phyloP scores from a whole-genome alignment of 2,329 filamentous ascomycete species.

The Sporothrix protearum region DNA sequence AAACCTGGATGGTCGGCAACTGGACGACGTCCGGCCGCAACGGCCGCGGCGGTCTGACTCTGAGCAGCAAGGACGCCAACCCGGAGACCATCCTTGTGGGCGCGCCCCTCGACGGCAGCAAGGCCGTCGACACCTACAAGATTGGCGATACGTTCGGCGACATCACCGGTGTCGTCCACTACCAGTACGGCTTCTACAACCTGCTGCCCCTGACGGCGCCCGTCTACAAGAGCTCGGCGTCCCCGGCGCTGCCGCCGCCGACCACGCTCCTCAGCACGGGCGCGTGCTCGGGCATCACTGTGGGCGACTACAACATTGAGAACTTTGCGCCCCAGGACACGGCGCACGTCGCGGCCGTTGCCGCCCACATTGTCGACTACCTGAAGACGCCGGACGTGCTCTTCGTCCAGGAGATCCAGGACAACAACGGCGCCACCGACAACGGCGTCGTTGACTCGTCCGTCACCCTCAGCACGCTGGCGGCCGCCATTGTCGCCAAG shows the following conservation, averaged over 20 bases:
- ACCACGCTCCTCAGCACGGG: conserved; percentile 53
- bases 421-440: conserved; percentile 59
- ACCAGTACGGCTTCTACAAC: conserved; percentile 65
- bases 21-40: conserved; percentile 63
- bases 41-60: conserved; percentile 60
- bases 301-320: conserved; percentile 68
- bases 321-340: conserved; percentile 57
- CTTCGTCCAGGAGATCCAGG: conserved; percentile 69
- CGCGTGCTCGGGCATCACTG: conserved; percentile 58
- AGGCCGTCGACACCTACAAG: conserved; percentile 56
- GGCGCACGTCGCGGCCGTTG: conserved; percentile 54
- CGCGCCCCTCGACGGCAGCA: conserved; percentile 60
- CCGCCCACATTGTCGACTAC: conserved; percentile 61
- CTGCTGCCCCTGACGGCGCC: conserved; percentile 62
- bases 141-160: conserved; percentile 63
- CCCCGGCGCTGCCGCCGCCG: conserved; percentile 47
- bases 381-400: conserved; percentile 61
- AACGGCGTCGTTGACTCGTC: conserved; percentile 57
- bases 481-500: conserved; percentile 47
- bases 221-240: conserved; percentile 43
- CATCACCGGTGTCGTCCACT: conserved; percentile 64
- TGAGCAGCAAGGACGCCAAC: conserved; percentile 61
- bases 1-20: conserved; percentile 65
- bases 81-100: conserved; percentile 67
- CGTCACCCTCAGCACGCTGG: conserved; percentile 55